Evolutionary conservation across 75 land plant genomes (phyloP).

Genomic region (Ceratopteris richardii): DNA sequence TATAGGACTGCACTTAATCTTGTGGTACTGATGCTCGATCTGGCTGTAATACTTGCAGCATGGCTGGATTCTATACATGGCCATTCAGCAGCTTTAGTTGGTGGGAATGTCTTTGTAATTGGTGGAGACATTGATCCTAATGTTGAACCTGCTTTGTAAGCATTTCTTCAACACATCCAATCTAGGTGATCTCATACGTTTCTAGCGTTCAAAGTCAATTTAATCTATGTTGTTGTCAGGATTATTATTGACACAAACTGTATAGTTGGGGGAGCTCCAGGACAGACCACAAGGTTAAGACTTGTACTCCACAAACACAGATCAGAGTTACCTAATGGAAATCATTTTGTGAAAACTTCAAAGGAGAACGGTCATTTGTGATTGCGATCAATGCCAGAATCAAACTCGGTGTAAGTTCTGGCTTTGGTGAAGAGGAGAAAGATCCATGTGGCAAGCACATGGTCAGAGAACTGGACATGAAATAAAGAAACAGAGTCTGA

Average conservation of each 20-base stretch:
- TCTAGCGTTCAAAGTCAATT: neutral
- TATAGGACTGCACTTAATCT: neutral
- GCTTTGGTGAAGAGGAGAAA: no score
- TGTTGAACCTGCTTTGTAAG: neutral
- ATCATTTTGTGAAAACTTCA: no score
- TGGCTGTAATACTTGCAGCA: no score
- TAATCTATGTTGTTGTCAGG: slow-evolving; percentile 4
- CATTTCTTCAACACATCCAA: neutral
- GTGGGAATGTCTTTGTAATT: neutral
- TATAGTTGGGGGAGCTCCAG: slow-evolving; percentile 13
- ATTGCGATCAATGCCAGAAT: no score
- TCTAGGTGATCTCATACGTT: neutral
- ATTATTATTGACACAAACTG: neutral
- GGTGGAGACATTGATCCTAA: slow-evolving; percentile 11
- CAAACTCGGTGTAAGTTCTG: no score
- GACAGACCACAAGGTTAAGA: slow-evolving; percentile 12
- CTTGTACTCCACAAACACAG: no score
- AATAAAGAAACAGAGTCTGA: no score
- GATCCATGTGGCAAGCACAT: no score
- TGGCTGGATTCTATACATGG: slow-evolving; percentile 4
- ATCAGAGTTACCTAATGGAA: no score
- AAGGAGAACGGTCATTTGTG: no score
- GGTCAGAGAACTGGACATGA: no score
- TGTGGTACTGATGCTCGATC: neutral
- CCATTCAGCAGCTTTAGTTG: slow-evolving; percentile 8